phyloP scores from a whole-genome alignment of 2,329 filamentous ascomycete genomes.

The Bipolaris oryzae region DNA sequence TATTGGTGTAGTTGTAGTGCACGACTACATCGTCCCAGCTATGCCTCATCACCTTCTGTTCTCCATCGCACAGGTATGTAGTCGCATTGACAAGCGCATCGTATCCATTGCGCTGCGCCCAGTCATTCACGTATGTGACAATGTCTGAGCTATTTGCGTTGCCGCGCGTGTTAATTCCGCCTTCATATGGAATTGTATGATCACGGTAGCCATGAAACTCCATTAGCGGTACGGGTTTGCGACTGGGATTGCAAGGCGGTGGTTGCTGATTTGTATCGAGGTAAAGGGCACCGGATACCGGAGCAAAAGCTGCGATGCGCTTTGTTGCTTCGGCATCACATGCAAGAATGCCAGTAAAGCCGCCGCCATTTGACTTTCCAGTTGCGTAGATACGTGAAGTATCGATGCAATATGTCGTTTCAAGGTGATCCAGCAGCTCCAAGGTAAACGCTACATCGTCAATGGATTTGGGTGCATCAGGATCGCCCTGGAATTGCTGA shows the following conservation, averaged over 20 bases:
- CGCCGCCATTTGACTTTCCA: slow-evolving; percentile 63
- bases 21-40: slow-evolving; percentile 41
- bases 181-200: slow-evolving; percentile 50
- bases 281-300: slow-evolving; percentile 57
- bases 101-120: slow-evolving; percentile 47
- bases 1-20: slow-evolving; percentile 49
- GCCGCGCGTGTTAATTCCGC: slow-evolving; percentile 35
- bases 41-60: slow-evolving; percentile 34
- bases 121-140: slow-evolving; percentile 44
- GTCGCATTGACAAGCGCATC: slow-evolving; percentile 35
- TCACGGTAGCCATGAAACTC: slow-evolving; percentile 55
- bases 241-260: slow-evolving; percentile 35
- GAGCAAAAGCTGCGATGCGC: slow-evolving; percentile 58
- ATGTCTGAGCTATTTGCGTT: slow-evolving; percentile 30
- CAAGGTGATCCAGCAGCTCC: slow-evolving; percentile 51
- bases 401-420: slow-evolving; percentile 55
- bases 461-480: slow-evolving; percentile 43
- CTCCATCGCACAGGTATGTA: slow-evolving; percentile 37
- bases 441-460: slow-evolving; percentile 55
- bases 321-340: slow-evolving; percentile 52
- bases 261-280: slow-evolving; percentile 29
- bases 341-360: slow-evolving; percentile 56
- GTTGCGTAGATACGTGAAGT: slow-evolving; percentile 52
- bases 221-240: slow-evolving; percentile 48
- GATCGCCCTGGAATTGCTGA: slow-evolving; percentile 53